Percentiles rank a stretch among this genome's conserved stretches.
These are phyloP conservation scores for Fraxinus greggii DNA, from an alignment of 305 asterid genomes.

Conservation along the genomic window DNA sequence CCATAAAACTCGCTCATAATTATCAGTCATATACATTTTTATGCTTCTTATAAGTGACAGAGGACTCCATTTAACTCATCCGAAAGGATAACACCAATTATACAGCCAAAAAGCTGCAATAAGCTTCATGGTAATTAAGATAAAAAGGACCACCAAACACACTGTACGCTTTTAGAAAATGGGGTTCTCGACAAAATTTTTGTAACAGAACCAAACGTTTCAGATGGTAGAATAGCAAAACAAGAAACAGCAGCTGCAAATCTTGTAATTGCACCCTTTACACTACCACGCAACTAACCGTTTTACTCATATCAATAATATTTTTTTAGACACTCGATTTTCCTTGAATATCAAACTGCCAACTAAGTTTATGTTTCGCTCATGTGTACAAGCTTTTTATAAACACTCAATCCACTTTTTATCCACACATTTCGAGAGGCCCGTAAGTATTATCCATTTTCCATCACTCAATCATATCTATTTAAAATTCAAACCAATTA, in stretches of 20 bases:
- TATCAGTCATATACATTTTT: not conserved
- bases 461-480: not conserved
- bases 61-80: not conserved
- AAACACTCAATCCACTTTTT: not conserved
- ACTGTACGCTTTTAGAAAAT: too few relatives aligned
- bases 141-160: not conserved
- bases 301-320: not conserved
- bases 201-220: not conserved
- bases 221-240: not conserved
- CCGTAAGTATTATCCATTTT: not conserved
- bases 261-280: not conserved
- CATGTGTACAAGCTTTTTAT: not conserved
- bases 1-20: not conserved
- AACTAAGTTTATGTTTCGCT: not conserved
- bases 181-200: not conserved
- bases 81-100: not conserved
- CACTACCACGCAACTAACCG: not conserved
- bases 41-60: not conserved
- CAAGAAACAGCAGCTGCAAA: not conserved
- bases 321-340: not conserved
- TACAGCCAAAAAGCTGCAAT: not conserved
- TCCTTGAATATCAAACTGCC: not conserved
- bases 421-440: not conserved
- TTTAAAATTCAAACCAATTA: not conserved
- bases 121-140: not conserved